Conservation (phyloP, 148 eudicot species). For the Mesembryanthemum crystallinum region DNA sequence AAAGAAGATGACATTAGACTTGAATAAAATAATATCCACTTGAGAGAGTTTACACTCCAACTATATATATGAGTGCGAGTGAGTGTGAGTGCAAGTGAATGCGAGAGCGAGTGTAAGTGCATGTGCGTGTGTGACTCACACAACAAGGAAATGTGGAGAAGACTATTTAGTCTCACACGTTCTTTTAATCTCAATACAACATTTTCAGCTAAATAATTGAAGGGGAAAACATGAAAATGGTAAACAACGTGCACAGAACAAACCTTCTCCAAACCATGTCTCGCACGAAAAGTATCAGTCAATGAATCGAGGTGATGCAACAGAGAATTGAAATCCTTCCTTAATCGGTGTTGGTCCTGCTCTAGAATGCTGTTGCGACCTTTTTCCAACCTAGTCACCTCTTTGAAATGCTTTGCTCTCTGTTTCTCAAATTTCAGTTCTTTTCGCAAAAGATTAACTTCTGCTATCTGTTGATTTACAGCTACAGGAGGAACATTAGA, state of each 20-base stretch:
- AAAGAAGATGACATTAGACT: no score
- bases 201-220: neutral
- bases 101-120: no score
- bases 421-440: slow-evolving; percentile 67
- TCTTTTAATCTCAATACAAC: no score
- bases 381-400: slow-evolving; percentile 61
- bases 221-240: neutral
- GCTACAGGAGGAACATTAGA: slow-evolving; percentile 10
- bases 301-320: slow-evolving; percentile 45
- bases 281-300: slow-evolving; percentile 35
- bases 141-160: no score
- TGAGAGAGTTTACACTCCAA: no score
- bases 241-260: slow-evolving; percentile 13
- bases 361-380: slow-evolving; percentile 43
- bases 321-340: slow-evolving; percentile 42
- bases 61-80: no score
- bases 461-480: slow-evolving; percentile 30
- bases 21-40: no score
- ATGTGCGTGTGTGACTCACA: no score
- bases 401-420: slow-evolving; percentile 73
- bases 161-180: no score
- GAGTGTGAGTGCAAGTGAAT: no score
- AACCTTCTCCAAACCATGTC: slow-evolving; percentile 56
- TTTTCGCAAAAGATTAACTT: slow-evolving; percentile 51
- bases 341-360: slow-evolving; percentile 47